Percentiles rank a stretch among this genome's conserved stretches.
Conservation (phyloP, 345 rosid genomes). For the Salix brachista region DNA sequence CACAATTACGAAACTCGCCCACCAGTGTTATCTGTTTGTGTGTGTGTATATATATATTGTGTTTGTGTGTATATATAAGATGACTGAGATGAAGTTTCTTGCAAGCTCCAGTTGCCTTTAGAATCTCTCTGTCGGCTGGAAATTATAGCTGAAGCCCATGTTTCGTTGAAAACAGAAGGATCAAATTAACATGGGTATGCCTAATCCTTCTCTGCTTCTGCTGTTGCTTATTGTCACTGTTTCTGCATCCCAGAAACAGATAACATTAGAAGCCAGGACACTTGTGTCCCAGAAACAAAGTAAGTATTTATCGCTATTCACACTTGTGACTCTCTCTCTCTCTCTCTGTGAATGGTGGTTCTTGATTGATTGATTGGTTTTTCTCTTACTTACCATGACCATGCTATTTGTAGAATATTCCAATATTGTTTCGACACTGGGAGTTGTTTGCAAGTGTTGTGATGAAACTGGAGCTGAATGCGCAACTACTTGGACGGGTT, state of each 20-base stretch:
- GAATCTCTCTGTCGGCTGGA: not conserved
- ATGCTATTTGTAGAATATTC: conserved; percentile 24
- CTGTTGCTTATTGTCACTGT: conserved; percentile 20
- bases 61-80: not conserved
- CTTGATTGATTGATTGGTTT: not conserved
- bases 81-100: not conserved
- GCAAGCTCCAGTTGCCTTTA: not conserved
- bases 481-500: conserved; percentile 35
- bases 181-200: conserved; percentile 15
- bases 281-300: conserved; percentile 16
- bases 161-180: not conserved
- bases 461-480: conserved; percentile 41
- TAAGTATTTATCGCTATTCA: not conserved
- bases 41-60: not conserved
- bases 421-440: conserved; percentile 41
- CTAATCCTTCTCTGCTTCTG: conserved; percentile 23
- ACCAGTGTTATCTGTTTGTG: too few relatives aligned
- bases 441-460: conserved; percentile 64
- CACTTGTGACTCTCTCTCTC: not conserved
- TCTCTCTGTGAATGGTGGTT: not conserved
- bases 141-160: not conserved
- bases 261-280: conserved; percentile 33
- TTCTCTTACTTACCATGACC: not conserved
- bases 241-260: conserved; percentile 8
- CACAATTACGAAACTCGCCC: not conserved